Evolutionary conservation across 2,329 filamentous ascomycete genomes (phyloP).

Genomic region (Fusarium pininemorale): DNA sequence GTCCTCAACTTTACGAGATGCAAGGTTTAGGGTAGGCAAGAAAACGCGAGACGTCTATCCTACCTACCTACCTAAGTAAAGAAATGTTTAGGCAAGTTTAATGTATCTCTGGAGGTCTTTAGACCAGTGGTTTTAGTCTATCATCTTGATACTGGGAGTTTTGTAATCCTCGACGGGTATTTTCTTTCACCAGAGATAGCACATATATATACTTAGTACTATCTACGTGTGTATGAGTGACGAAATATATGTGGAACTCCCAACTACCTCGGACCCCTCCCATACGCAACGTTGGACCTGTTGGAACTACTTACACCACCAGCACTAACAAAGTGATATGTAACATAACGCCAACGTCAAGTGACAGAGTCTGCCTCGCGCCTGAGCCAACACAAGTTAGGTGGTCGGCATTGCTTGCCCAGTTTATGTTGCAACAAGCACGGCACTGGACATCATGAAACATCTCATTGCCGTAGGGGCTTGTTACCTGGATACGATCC

Average conservation of each 20-base stretch:
- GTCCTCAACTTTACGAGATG: not conserved
- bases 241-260: slow-evolving; percentile 22
- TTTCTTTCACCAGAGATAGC: not conserved
- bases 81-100: not conserved
- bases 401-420: not conserved
- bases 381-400: not conserved
- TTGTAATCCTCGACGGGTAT: not conserved
- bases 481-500: slow-evolving; percentile 76
- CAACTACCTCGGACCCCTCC: not conserved
- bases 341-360: not conserved
- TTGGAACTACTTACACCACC: not conserved
- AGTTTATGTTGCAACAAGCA: not conserved
- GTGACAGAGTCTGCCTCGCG: not conserved
- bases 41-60: not conserved
- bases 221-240: not conserved
- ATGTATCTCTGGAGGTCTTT: not conserved
- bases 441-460: slow-evolving; percentile 51
- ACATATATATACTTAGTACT: not conserved
- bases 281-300: not conserved
- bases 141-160: not conserved
- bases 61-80: not conserved
- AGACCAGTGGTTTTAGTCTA: not conserved
- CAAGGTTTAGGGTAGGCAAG: not conserved
- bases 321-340: not conserved
- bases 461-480: slow-evolving; percentile 72